Evolutionary conservation across 306 rosid species (phyloP).

Genomic region (Elaeagnus macrophylla): DNA sequence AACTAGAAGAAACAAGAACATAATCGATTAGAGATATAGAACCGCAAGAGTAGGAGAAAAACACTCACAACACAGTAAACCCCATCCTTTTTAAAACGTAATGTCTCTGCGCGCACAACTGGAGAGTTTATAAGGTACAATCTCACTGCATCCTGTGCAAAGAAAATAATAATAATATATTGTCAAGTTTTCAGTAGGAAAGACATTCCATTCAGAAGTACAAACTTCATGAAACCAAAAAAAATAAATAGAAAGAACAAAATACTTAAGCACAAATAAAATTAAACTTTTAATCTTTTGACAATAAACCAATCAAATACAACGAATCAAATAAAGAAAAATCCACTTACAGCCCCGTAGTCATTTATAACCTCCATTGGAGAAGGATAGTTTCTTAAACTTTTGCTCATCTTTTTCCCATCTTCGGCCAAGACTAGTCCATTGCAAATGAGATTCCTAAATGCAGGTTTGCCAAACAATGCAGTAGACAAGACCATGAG

Average conservation of each 20-base stretch:
- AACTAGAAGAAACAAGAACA: neutral
- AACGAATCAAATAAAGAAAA: neutral
- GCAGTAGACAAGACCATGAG: slow-evolving; percentile 94
- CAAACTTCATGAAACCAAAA: slow-evolving; percentile 8
- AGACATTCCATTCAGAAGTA: slow-evolving; percentile 12
- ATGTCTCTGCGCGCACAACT: slow-evolving; percentile 90
- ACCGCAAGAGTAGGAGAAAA: neutral
- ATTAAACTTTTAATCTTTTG: no score
- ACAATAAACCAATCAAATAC: no score
- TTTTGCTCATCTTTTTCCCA: slow-evolving; percentile 97
- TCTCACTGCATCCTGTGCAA: slow-evolving; percentile 75
- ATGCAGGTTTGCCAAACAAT: slow-evolving; percentile 85
- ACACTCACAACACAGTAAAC: slow-evolving; percentile 95
- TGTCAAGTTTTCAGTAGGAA: neutral
- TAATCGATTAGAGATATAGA: neutral
- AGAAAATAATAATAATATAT: slow-evolving; percentile 9
- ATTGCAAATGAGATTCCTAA: slow-evolving; percentile 90
- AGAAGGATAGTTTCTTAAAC: slow-evolving; percentile 83
- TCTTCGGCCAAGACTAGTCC: slow-evolving; percentile 96
- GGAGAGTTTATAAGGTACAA: slow-evolving; percentile 89
- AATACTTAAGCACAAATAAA: neutral
- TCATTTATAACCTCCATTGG: slow-evolving; percentile 80
- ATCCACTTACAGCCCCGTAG: slow-evolving; percentile 71
- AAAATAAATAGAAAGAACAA: neutral
- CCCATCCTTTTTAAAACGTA: slow-evolving; percentile 92